Base-by-base conservation (phyloP, 1,139 yeast genomes). In the Geotrichum phurueaensis region DNA sequence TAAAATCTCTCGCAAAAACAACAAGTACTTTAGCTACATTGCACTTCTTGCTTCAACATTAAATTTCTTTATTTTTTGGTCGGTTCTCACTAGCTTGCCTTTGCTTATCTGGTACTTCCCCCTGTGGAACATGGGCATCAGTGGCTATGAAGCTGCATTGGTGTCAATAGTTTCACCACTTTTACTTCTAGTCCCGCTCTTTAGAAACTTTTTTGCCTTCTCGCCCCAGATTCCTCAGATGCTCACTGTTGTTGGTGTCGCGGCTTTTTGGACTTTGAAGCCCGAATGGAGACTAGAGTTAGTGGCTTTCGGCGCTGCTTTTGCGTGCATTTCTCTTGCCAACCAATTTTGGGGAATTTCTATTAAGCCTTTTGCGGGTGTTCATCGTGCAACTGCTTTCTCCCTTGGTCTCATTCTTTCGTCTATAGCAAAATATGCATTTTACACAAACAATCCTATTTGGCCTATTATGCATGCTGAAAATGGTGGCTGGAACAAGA, bases 31-130 rank as follows among this genome's bases (percentile, higher is more conserved):
- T 58, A 63, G 70, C 55, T 60, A 59, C 50, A 56, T 67, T 60
- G 61, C 64, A 27, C 75, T 75, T 60, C 56, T 66, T 23, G 66
- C 73, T 12, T 68, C 71, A 20, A 65, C 68, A 18, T 56, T 68
- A 60, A 74, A 75, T 64, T 71, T 69, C 5, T 86, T 84, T 70
- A 79, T 89, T 61, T 89, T 89, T 71, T 94, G 97, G 97, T 80
- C 97, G 0, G 85, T 86, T 23, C 68, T 84, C 57, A 87, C 98
- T 1, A 83, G 97, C 0, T 77, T 94, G 64, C 87, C 91, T 58
- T 80, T 95, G 62, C 84, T 95, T 70, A 86, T 94, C 57, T 94
- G 99, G 99, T 90, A 89, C 76, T 94, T 94, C 79, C 99, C 99
- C 18, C 79, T 94, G 64, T 94, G 99, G 99, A 84, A 87, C 71